phyloP scores from a whole-genome alignment of 2,329 filamentous ascomycete genomes.

The Fusarium clavum region DNA sequence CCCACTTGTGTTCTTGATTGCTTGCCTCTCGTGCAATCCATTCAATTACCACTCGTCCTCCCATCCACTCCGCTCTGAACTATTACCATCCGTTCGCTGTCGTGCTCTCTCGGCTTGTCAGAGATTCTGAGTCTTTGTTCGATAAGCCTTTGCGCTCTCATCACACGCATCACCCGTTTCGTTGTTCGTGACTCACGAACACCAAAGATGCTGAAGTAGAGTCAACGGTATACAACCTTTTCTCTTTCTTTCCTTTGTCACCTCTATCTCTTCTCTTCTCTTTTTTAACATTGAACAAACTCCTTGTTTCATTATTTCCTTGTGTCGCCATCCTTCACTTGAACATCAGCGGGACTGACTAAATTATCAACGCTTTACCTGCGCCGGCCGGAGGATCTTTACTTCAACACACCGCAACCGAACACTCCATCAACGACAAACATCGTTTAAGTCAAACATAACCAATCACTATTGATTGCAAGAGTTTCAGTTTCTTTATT shows the following conservation, averaged over 20 bases:
- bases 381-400: constrained; percentile 36
- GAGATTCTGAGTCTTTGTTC: constrained; percentile 11
- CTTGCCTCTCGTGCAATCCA: constrained; percentile 35
- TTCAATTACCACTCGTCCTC: constrained; percentile 45
- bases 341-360: constrained; percentile 46
- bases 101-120: constrained; percentile 33
- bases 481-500: background rate
- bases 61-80: constrained; percentile 14
- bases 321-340: constrained; percentile 35
- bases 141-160: constrained; percentile 27
- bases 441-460: constrained; percentile 12
- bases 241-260: constrained; percentile 34
- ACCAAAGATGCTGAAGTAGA: constrained; percentile 42
- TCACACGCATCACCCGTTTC: constrained; percentile 31
- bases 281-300: constrained; percentile 21
- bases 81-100: constrained; percentile 37
- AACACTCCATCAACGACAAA: constrained; percentile 19
- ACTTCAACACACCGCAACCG: constrained; percentile 15
- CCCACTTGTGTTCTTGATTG: constrained; percentile 39
- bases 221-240: constrained; percentile 34
- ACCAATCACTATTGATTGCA: constrained; percentile 15
- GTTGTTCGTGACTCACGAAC: constrained; percentile 46
- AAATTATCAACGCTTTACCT: constrained; percentile 25
- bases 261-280: constrained; percentile 15
- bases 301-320: constrained; percentile 27